Evolutionary conservation across 345 rosid species (phyloP), one percentile per base, ranked within the genome.

Genomic region (Eucalyptus pauciflora): DNA sequence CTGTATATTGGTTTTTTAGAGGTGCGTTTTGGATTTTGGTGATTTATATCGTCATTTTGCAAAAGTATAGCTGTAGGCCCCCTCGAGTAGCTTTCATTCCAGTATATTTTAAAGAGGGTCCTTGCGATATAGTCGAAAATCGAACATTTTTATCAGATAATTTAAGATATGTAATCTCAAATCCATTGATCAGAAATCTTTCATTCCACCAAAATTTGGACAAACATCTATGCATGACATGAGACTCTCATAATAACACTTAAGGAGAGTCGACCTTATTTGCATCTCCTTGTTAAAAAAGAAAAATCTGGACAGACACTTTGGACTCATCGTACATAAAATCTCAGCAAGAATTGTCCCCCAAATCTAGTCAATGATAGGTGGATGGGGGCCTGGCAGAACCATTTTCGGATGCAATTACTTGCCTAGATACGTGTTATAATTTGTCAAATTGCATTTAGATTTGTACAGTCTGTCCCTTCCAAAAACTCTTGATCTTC

Each of bases 11-110:
- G 43, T 5, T 52, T 86, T 71, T 87, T 49, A 41, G 83, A 76
- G 29, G 85, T 76, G 85, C 9, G 85, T 41, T 41, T 37, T 20
- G 83, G 83, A 37, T 76, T 31, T 76, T 89, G 89, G 87, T 87
- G 91, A 62, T 83, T 89, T 87, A 62, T 62, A 83, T 87, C 89
- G 89, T 89, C 91, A 89, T 80, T 54, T 87, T 76, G 83, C 83
- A 37, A 27, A 76, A 41, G 15, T 20, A 11, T 41, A 76, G 83
- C 48, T 76, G 85, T 76, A 22, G 85, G 85, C 85, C 48, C 48
- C 85, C 4, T 41, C 11, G 29, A 20, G 48, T 76, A 22, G 48
- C 29, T 76, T 76, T 41, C 85, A 41, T 41, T 41, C 13, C 85
- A 10, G 48, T 37, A 20, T 41, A 76, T 22, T 37, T 76, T 37